Conservation (phyloP, 2,329 filamentous ascomycete genomes). For the Ceratocystis alfenasii region DNA sequence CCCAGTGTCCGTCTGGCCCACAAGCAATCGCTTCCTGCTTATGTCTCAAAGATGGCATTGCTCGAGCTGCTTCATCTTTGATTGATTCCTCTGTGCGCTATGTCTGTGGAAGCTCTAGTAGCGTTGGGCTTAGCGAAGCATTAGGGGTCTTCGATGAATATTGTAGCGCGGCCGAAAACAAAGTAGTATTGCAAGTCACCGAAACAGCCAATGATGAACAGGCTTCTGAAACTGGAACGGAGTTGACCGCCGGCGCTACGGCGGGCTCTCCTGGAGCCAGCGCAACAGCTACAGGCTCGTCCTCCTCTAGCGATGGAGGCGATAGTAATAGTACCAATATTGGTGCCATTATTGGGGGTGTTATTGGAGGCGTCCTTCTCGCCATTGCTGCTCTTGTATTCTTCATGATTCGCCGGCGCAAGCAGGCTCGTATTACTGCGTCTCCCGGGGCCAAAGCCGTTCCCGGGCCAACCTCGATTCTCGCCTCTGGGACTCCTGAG, state of each 20-base stretch:
- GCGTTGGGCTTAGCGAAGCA: slow-evolving; percentile 37
- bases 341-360: slow-evolving; percentile 29
- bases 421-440: background rate
- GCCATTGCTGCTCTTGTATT: slow-evolving; percentile 29
- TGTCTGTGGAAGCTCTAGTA: slow-evolving; percentile 35
- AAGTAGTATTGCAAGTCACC: slow-evolving; percentile 33
- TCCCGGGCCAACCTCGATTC: slow-evolving; percentile 3
- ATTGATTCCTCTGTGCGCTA: slow-evolving; percentile 37
- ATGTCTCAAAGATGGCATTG: slow-evolving; percentile 40
- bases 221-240: background rate
- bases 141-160: slow-evolving; percentile 37
- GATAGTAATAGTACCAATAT: slow-evolving; percentile 24
- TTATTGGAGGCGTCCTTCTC: slow-evolving; percentile 26
- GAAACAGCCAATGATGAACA: slow-evolving; percentile 28
- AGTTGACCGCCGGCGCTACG: slow-evolving; percentile 19
- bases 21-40: slow-evolving; percentile 41
- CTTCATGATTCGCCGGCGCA: slow-evolving; percentile 17
- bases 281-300: slow-evolving; percentile 10
- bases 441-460: background rate
- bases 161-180: slow-evolving; percentile 38
- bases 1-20: slow-evolving; percentile 29
- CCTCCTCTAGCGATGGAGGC: slow-evolving; percentile 13
- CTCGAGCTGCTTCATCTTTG: slow-evolving; percentile 32
- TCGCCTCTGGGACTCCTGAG: slow-evolving; percentile 14
- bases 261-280: slow-evolving; percentile 14